These are phyloP conservation scores for Hemisphaericaspora subhashii DNA, from an alignment of 1,139 yeast species.

Conservation along the genomic window DNA sequence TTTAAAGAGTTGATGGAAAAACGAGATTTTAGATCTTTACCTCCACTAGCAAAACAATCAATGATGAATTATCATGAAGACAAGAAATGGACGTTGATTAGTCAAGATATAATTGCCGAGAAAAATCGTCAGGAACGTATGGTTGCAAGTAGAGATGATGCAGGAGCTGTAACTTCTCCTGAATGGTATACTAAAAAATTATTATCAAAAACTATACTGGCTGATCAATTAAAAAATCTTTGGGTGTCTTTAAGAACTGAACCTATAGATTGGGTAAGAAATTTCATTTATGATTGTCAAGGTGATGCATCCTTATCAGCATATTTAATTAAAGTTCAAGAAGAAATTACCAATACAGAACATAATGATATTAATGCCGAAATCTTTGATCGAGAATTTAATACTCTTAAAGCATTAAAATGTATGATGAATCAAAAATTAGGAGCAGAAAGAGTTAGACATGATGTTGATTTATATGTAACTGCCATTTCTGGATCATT, in stretches of 20 bases:
- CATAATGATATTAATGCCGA: constrained; percentile 42
- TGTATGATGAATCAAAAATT: constrained; percentile 50
- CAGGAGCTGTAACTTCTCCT: constrained; percentile 54
- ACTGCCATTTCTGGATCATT: constrained; percentile 47
- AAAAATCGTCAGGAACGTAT: constrained; percentile 55
- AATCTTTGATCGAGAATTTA: constrained; percentile 49
- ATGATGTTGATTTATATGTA: constrained; percentile 43
- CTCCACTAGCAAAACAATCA: constrained; percentile 74
- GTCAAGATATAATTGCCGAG: constrained; percentile 83
- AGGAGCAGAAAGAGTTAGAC: constrained; percentile 43
- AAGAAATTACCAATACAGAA: constrained; percentile 35
- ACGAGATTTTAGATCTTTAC: constrained; percentile 79
- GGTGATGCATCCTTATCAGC: constrained; percentile 79
- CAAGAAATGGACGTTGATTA: constrained; percentile 89
- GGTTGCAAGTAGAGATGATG: constrained; percentile 20
- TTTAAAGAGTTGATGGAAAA: constrained; percentile 74
- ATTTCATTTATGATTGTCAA: constrained; percentile 72
- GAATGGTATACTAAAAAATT: constrained; percentile 76
- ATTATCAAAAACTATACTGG: constrained; percentile 66
- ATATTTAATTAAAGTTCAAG: constrained; percentile 39
- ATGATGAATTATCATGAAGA: constrained; percentile 73
- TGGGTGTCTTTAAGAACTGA: constrained; percentile 94
- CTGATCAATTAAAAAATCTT: constrained; percentile 73
- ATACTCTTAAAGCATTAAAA: constrained; percentile 47
- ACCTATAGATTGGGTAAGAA: constrained; percentile 86